A percentile compares a stretch with the other conserved stretches of the same genome.
Evolutionary conservation across 2,329 filamentous ascomycete genomes (phyloP).

Genomic region (Colletotrichum echinochloae): DNA sequence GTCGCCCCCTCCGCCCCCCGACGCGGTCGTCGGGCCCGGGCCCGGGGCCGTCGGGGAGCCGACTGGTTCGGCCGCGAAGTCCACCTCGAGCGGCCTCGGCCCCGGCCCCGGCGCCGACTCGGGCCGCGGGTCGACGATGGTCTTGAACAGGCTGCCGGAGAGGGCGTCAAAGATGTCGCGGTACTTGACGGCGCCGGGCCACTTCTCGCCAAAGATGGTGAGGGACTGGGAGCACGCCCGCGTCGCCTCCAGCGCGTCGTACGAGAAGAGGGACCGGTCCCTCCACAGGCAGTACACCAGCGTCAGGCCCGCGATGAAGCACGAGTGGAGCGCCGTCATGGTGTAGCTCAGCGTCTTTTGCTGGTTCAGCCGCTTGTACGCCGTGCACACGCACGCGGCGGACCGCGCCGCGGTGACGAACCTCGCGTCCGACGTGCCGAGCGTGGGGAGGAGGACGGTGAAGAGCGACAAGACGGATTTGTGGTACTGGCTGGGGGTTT

Average conservation of each 20-base stretch:
- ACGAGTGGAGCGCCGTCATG: constrained; percentile 47
- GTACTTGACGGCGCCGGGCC: constrained; percentile 47
- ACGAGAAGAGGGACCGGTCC: constrained; percentile 42
- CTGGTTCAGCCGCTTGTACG: constrained; percentile 48
- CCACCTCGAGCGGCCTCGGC: constrained; percentile 8
- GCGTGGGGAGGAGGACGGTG: constrained; percentile 44
- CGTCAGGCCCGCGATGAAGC: constrained; percentile 48
- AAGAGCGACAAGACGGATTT: constrained; percentile 45
- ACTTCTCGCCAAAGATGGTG: constrained; percentile 48
- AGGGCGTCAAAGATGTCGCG: constrained; percentile 47
- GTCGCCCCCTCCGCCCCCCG: neutral
- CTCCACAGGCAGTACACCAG: constrained; percentile 48
- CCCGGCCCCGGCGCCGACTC: neutral
- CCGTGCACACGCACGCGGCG: constrained; percentile 45
- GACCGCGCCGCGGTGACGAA: constrained; percentile 43
- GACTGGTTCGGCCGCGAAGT: constrained; percentile 4
- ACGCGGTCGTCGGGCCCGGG: neutral
- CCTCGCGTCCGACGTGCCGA: constrained; percentile 42
- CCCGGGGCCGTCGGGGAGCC: neutral
- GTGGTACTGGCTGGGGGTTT: constrained; percentile 45
- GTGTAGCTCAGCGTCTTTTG: constrained; percentile 48
- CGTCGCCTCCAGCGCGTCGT: constrained; percentile 45
- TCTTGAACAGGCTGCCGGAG: constrained; percentile 43
- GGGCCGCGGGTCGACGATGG: constrained; percentile 38
- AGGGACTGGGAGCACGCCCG: constrained; percentile 46